Conservation (phyloP, 2,329 filamentous ascomycete species). For the Didymella pinodella region DNA sequence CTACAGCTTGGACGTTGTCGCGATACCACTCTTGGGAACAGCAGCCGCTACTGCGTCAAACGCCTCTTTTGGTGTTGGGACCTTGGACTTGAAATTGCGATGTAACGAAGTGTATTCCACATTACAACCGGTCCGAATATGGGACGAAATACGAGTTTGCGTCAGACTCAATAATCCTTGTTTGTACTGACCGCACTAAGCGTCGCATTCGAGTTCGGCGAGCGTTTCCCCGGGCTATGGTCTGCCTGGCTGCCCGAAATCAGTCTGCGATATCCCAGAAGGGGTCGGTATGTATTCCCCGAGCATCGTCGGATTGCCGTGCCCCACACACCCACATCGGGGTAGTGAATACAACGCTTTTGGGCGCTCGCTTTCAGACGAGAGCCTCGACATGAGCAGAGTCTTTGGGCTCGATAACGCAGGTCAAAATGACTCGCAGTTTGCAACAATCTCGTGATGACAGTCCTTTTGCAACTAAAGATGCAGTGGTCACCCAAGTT, state of each 20-base stretch:
- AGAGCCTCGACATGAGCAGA: neutral
- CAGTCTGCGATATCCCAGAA: slow-evolving; percentile 7
- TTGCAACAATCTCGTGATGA: neutral
- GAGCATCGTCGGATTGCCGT: neutral
- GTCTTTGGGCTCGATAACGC: neutral
- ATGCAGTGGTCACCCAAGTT: too few species aligned
- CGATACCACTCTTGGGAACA: neutral
- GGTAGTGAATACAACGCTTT: neutral
- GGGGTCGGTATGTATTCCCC: slow-evolving; percentile 1
- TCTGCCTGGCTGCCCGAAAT: slow-evolving; percentile 3
- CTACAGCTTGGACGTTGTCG: neutral
- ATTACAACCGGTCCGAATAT: slow-evolving; percentile 23
- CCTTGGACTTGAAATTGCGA: neutral
- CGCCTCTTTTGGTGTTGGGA: neutral
- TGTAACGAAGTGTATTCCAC: neutral
- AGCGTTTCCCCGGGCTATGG: neutral
- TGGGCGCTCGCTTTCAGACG: neutral
- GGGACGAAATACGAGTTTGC: neutral
- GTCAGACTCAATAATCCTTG: neutral
- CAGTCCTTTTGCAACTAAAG: neutral
- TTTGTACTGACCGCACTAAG: neutral
- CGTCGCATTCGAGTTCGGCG: slow-evolving; percentile 8
- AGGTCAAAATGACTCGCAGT: neutral
- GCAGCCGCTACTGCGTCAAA: neutral
- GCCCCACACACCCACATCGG: neutral